Evolutionary conservation across 2,329 filamentous ascomycete species (phyloP).

Genomic region (Cladosporium sp.): DNA sequence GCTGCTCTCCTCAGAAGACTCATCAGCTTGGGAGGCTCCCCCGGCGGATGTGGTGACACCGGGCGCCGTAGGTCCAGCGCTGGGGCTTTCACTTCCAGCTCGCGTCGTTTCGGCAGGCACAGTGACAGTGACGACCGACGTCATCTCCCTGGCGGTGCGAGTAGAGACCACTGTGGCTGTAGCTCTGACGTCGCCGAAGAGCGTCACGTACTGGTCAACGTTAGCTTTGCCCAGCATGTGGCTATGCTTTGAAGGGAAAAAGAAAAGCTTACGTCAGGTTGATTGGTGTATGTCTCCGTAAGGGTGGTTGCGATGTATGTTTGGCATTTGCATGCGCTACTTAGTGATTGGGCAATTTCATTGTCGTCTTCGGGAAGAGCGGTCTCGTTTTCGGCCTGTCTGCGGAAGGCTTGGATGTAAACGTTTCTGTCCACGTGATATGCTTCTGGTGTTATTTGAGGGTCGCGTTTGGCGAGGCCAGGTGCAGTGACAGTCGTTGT

Average conservation of each 20-base stretch:
- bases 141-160: constrained; percentile 14
- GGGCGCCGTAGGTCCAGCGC: too few species aligned
- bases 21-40: too few species aligned
- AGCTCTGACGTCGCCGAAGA: constrained; percentile 18
- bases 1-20: not conserved
- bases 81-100: too few species aligned
- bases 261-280: constrained; percentile 17
- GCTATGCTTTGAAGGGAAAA: too few species aligned
- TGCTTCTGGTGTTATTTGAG: constrained; percentile 9
- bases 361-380: constrained; percentile 9
- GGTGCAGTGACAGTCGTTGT: constrained; percentile 22
- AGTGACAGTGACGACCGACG: constrained; percentile 16
- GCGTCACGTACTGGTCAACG: constrained; percentile 16
- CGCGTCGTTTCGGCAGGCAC: too few species aligned
- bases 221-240: constrained; percentile 11
- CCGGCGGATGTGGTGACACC: too few species aligned
- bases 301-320: constrained; percentile 21
- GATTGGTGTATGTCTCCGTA: constrained; percentile 26
- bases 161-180: constrained; percentile 22
- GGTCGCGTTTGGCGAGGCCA: constrained; percentile 17
- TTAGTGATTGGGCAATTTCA: constrained; percentile 24
- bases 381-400: constrained; percentile 2
- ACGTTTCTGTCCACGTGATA: constrained; percentile 12
- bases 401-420: constrained; percentile 9
- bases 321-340: constrained; percentile 31